A percentile compares a stretch with the other conserved stretches of the same genome.
phyloP scores from a whole-genome alignment of 2,329 filamentous ascomycete species.

The Tothia fuscella region DNA sequence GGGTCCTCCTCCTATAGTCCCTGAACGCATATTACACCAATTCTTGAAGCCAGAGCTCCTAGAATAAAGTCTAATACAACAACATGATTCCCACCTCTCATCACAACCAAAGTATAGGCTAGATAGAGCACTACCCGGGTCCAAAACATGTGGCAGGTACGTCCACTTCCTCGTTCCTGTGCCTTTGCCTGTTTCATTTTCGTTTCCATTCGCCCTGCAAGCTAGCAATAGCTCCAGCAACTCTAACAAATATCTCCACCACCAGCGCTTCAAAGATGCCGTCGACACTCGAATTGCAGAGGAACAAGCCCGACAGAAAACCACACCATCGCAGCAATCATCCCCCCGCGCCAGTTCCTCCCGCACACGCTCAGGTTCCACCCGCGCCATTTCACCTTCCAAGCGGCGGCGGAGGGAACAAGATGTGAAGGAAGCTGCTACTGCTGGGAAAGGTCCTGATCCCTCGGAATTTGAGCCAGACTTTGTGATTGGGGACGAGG shows the following conservation, averaged over 20 bases:
- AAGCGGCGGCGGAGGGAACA: conserved; percentile 18
- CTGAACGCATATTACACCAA: too few relatives aligned
- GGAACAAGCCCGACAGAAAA: conserved; percentile 71
- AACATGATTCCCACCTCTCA: too few relatives aligned
- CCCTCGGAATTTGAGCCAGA: conserved; percentile 79
- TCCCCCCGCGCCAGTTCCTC: conserved; percentile 33
- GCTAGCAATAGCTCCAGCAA: background rate
- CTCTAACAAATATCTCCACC: background rate
- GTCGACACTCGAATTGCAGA: conserved; percentile 83
- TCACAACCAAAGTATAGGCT: too few relatives aligned
- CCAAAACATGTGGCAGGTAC: conserved; percentile 11
- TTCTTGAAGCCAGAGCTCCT: too few relatives aligned
- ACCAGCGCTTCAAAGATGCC: conserved; percentile 66
- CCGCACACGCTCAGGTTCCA: conserved; percentile 29
- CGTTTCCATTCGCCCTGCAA: too few relatives aligned
- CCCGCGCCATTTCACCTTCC: conserved; percentile 18
- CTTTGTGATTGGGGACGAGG: conserved; percentile 73
- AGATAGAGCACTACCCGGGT: too few relatives aligned
- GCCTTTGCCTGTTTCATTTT: too few relatives aligned
- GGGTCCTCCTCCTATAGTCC: too few relatives aligned
- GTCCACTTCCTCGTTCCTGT: too few relatives aligned
- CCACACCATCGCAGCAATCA: conserved; percentile 30
- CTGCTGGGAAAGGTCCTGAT: conserved; percentile 53
- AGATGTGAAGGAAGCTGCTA: conserved; percentile 9
- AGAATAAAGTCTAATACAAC: too few relatives aligned